Conservation (phyloP, 148 eudicot genomes). For the Camellia japonica region DNA sequence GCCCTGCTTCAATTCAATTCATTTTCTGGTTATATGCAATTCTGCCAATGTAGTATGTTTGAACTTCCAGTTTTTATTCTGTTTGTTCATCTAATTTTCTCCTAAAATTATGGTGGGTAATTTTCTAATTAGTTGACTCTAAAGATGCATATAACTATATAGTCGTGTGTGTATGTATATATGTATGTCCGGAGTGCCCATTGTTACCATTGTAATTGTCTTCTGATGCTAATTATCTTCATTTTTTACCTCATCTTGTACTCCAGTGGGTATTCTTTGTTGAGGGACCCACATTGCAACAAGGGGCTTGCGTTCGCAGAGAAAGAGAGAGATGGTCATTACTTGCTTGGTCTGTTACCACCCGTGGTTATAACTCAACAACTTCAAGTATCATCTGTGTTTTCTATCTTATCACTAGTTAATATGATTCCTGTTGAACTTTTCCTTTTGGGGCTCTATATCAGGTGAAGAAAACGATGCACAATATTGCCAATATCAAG, state of each 20-base stretch:
- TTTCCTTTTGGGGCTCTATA: too few relatives aligned
- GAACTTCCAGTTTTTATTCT: neutral
- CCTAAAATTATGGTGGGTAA: neutral
- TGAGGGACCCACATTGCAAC: slow-evolving; percentile 86
- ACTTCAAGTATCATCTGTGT: too few relatives aligned
- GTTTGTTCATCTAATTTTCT: neutral
- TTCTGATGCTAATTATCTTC: neutral
- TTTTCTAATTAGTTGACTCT: neutral
- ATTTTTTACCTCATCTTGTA: neutral
- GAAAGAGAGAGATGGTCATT: slow-evolving; percentile 86
- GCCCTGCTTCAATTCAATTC: too few relatives aligned
- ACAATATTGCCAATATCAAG: too few relatives aligned
- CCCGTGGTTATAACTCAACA: slow-evolving; percentile 38
- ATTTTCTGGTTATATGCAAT: neutral
- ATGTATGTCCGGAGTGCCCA: neutral
- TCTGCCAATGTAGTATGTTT: neutral
- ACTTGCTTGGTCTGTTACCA: slow-evolving; percentile 83
- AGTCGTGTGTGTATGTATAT: neutral
- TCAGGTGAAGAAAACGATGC: too few relatives aligned
- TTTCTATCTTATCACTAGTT: too few relatives aligned
- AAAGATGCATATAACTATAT: neutral
- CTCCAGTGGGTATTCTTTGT: slow-evolving; percentile 44
- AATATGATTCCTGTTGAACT: too few relatives aligned
- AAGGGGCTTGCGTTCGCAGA: slow-evolving; percentile 85
- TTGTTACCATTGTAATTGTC: neutral